Evolutionary conservation across 345 rosid genomes (phyloP).

Genomic region (Salix purpurea): DNA sequence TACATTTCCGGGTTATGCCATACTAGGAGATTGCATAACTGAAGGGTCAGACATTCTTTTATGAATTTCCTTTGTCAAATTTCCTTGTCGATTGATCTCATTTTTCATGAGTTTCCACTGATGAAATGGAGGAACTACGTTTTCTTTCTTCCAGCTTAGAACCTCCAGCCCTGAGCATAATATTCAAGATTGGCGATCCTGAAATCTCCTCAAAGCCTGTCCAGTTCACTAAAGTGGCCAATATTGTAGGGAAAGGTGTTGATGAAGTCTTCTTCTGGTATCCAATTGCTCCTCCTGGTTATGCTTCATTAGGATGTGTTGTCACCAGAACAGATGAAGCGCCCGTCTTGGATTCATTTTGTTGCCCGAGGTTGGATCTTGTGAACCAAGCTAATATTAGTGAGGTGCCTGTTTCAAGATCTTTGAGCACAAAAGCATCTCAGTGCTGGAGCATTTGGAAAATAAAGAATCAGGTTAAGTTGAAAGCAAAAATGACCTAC

Average conservation of each 20-base stretch:
- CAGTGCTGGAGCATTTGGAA: conserved; percentile 98
- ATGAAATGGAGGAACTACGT: conserved; percentile 14
- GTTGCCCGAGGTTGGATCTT: conserved; percentile 95
- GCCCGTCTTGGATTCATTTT: conserved; percentile 55
- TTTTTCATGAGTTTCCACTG: neutral
- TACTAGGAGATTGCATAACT: conserved; percentile 83
- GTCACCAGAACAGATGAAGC: conserved; percentile 71
- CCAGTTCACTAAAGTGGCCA: conserved; percentile 81
- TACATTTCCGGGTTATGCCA: conserved; percentile 65
- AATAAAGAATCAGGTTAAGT: conserved; percentile 92
- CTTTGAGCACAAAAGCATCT: conserved; percentile 65
- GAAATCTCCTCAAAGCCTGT: conserved; percentile 86
- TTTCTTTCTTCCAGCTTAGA: conserved; percentile 60
- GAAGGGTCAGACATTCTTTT: conserved; percentile 67
- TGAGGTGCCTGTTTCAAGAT: conserved; percentile 76
- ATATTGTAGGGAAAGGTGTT: conserved; percentile 73
- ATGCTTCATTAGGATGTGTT: conserved; percentile 87
- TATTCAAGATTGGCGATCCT: conserved; percentile 71
- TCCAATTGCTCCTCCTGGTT: conserved; percentile 96
- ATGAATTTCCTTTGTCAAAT: neutral
- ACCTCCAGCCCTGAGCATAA: conserved; percentile 81
- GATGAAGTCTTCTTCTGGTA: conserved; percentile 94
- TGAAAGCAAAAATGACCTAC: conserved; percentile 5
- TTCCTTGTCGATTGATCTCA: neutral
- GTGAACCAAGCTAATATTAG: conserved; percentile 74